Base-by-base conservation (phyloP, 2,329 filamentous ascomycete genomes). In the Paraphoma sp. region DNA sequence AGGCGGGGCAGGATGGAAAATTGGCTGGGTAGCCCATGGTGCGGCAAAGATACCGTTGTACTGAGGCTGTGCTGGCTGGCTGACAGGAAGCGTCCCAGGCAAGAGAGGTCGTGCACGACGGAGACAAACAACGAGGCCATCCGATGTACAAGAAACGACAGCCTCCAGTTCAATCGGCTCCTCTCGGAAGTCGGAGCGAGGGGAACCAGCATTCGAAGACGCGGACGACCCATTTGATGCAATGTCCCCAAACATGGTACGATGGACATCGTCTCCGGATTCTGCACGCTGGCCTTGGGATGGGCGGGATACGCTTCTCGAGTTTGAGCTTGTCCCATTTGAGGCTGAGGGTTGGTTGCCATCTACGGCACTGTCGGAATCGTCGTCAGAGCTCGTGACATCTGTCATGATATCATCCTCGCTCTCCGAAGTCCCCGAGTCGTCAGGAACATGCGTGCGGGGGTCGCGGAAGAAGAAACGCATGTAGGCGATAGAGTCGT, bases 81-180 rank as follows among this genome's bases (percentile, higher is more conserved):
- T 47, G 30, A 53, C 41, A 12, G 71, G 69, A 30, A 70, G 52
- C 4, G 56, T 53, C 23, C 68, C 68, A 3, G 89, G 89, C 45
- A 93, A 86, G 7, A 87, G 82, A 4, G 91, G 88, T 28, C 90
- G 85, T 23, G 92, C 92, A 61, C 85, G 86, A 53, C 92, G 86
- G 12, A 96, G 80, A 48, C 94, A 88, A 7, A 96, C 91, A 2
- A 96, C 91, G 0, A 96, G 81, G 0, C 92, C 92, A 73, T 96
- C 92, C 0, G 92, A 96, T 2, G 92, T 92, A 76, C 92, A 96
- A 0, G 92, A 96, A 5, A 96, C 88, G n/a, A 96, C 91, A 2
- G 92, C 92, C 77, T 96, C 92, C 4, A 96, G 80, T 76, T 96
- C 91, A 49, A 92, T 82, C 1, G 83, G 81, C 12, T 76, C 77